A percentile compares a stretch with the other conserved stretches of the same genome.
These are phyloP conservation scores for Mortierella alpina DNA, from an alignment of 192 early-diverging fungal genomes.

Conservation along the genomic window DNA sequence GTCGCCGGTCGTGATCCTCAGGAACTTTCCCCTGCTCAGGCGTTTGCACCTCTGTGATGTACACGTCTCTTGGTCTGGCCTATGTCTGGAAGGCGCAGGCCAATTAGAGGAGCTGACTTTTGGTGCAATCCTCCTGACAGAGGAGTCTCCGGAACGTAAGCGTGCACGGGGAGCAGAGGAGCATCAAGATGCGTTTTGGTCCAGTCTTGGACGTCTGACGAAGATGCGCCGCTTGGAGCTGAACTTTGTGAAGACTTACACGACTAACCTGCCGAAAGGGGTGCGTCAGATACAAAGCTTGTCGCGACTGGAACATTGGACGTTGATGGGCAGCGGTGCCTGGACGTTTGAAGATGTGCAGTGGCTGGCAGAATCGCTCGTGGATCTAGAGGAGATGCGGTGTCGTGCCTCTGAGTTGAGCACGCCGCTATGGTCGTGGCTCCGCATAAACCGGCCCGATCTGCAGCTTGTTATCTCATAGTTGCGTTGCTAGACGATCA, in stretches of 20 bases:
- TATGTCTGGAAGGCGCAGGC: too few relatives aligned
- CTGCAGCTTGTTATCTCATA: background rate
- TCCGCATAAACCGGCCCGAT: constrained; percentile 2
- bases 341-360: constrained; percentile 7
- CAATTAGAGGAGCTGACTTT: too few relatives aligned
- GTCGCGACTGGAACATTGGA: background rate
- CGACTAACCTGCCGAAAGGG: background rate
- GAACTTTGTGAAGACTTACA: background rate
- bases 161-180: too few relatives aligned
- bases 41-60: background rate
- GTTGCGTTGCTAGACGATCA: background rate
- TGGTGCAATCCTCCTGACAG: too few relatives aligned
- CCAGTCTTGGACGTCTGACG: too few relatives aligned
- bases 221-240: background rate
- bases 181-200: too few relatives aligned
- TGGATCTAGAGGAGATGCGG: too few relatives aligned
- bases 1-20: too few relatives aligned
- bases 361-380: constrained; percentile 6
- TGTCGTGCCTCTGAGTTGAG: constrained; percentile 1
- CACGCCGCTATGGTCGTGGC: constrained; percentile 15
- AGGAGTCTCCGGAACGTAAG: too few relatives aligned
- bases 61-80: background rate
- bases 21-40: constrained; percentile 1
- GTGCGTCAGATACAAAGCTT: background rate
- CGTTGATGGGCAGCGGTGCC: background rate